Evolutionary conservation across 345 rosid species (phyloP).

Genomic region (Ricinus communis): DNA sequence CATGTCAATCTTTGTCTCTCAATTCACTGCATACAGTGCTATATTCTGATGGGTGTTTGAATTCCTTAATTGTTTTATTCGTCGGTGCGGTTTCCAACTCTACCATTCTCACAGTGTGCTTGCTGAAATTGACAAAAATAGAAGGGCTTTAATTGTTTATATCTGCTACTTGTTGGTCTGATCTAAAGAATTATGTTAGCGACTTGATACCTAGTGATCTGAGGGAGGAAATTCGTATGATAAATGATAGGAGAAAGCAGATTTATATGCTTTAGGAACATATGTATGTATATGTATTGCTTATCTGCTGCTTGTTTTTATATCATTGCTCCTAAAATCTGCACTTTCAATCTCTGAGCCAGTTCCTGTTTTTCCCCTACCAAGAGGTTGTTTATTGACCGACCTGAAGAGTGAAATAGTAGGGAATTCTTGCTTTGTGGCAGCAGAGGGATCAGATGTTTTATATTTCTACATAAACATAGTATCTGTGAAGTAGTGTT

Average conservation of each 20-base stretch:
- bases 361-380: neutral
- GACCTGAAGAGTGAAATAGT: neutral
- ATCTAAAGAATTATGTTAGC: neutral
- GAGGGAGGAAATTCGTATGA: neutral
- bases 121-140: neutral
- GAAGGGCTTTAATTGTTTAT: neutral
- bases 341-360: neutral
- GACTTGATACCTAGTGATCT: neutral
- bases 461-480: too few relatives aligned
- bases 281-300: too few relatives aligned
- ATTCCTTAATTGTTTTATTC: neutral
- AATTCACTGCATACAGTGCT: neutral
- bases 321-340: neutral
- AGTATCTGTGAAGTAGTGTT: too few relatives aligned
- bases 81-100: neutral
- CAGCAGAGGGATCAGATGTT: neutral
- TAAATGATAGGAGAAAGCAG: too few relatives aligned
- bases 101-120: neutral
- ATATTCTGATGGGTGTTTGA: neutral
- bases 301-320: too few relatives aligned
- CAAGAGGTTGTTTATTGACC: neutral
- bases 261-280: too few relatives aligned
- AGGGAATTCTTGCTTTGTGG: neutral
- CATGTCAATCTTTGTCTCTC: neutral
- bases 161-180: neutral